phyloP scores from a whole-genome alignment of 441 rosid species.

The Pelargonium australe region DNA sequence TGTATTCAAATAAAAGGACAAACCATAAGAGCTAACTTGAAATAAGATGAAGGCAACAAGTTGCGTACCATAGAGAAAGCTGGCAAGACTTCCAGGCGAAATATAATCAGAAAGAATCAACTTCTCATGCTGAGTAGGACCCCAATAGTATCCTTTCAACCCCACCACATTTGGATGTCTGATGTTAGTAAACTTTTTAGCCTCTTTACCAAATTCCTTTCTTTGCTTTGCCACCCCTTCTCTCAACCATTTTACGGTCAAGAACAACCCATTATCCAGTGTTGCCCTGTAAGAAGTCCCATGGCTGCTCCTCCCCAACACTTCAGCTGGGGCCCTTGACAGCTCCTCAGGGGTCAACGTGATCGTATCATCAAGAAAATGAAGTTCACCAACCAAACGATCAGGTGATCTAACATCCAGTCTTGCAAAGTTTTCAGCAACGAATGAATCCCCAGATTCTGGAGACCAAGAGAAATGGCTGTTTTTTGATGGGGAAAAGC shows the following conservation, averaged over 20 bases:
- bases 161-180: conserved; percentile 97
- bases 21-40: not conserved
- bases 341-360: conserved; percentile 85
- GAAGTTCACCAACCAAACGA: conserved; percentile 82
- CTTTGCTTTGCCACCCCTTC: conserved; percentile 97
- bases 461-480: conserved; percentile 86
- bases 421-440: conserved; percentile 70
- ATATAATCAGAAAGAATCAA: conserved; percentile 91
- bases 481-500: conserved; percentile 81
- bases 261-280: conserved; percentile 70
- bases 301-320: conserved; percentile 96
- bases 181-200: conserved; percentile 84
- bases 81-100: conserved; percentile 93
- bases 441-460: conserved; percentile 82
- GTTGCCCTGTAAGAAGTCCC: conserved; percentile 96
- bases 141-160: conserved; percentile 97
- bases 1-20: not conserved
- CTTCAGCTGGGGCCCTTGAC: conserved; percentile 96
- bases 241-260: conserved; percentile 95
- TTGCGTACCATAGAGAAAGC: conserved; percentile 94
- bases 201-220: conserved; percentile 92
- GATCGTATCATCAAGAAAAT: conserved; percentile 86
- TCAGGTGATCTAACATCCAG: conserved; percentile 93
- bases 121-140: conserved; percentile 97
- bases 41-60: conserved; percentile 15